Percentiles rank a stretch among this genome's conserved stretches.
Evolutionary conservation across 116 monocot species (phyloP).

Genomic region (Dioscorea cayenensis): DNA sequence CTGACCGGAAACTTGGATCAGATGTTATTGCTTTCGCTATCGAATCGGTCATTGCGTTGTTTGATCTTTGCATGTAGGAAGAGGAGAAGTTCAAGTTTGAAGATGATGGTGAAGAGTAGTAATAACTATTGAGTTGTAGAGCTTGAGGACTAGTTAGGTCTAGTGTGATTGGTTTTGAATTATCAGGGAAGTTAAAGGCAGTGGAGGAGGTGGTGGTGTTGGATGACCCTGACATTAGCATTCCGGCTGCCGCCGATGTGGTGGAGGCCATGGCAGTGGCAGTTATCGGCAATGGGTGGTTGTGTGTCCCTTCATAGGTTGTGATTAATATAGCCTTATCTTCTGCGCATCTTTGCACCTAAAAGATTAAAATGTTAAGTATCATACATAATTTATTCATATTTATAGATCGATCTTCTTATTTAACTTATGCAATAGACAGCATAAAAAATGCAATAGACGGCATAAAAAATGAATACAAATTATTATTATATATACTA

Average conservation of each 20-base stretch:
- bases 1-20: conserved; percentile 45
- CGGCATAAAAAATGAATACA: too few species aligned
- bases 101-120: conserved; percentile 17
- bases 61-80: conserved; percentile 12
- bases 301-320: conserved; percentile 85
- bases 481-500: too few species aligned
- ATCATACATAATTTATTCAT: too few species aligned
- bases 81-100: conserved; percentile 42
- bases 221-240: conserved; percentile 5
- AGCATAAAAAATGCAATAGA: too few species aligned
- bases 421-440: too few species aligned
- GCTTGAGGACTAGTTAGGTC: conserved; percentile 46
- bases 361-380: not conserved
- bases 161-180: conserved; percentile 44
- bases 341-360: conserved; percentile 77
- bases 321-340: conserved; percentile 73
- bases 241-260: conserved; percentile 7
- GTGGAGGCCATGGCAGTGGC: conserved; percentile 3
- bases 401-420: too few species aligned
- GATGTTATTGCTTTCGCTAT: conserved; percentile 43
- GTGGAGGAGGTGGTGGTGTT: conserved; percentile 2
- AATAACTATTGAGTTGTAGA: conserved; percentile 14
- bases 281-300: conserved; percentile 51
- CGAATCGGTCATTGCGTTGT: conserved; percentile 20
- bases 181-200: conserved; percentile 25